phyloP scores from a whole-genome alignment of 2,329 filamentous ascomycete genomes.

The Stenocarpella maydis region DNA sequence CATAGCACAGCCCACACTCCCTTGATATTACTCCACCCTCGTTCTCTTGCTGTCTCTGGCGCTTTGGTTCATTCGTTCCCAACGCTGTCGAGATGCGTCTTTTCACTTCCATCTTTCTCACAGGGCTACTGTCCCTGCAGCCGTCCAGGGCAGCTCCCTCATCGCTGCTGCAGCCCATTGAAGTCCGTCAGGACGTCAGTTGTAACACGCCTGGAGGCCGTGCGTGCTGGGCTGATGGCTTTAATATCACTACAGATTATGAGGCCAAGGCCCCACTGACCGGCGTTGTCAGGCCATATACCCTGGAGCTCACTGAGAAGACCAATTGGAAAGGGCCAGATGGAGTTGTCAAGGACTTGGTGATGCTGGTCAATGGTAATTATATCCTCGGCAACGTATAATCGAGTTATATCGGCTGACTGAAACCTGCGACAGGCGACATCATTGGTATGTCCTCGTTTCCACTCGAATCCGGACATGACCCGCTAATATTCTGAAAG shows the following conservation, averaged over 20 bases:
- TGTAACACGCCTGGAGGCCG: conserved; percentile 42
- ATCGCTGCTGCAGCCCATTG: conserved; percentile 16
- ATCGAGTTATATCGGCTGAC: conserved; percentile 29
- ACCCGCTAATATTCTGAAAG: conserved; percentile 40
- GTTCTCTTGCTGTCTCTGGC: neutral
- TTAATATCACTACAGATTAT: conserved; percentile 44
- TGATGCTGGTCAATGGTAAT: conserved; percentile 60
- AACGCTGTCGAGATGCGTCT: conserved; percentile 12
- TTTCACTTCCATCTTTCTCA: conserved; percentile 14
- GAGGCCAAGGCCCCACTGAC: conserved; percentile 40
- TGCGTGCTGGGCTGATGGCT: conserved; percentile 42
- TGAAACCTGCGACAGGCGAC: conserved; percentile 14
- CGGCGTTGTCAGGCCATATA: conserved; percentile 41
- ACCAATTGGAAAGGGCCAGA: conserved; percentile 43
- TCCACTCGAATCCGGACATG: neutral
- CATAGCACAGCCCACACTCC: neutral
- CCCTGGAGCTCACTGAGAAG: conserved; percentile 40
- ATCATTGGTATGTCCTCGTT: conserved; percentile 25
- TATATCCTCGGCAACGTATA: conserved; percentile 35
- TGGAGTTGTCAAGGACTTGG: conserved; percentile 41
- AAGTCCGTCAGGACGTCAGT: conserved; percentile 27
- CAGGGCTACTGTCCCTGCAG: conserved; percentile 31
- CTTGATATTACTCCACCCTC: neutral
- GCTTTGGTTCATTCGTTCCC: neutral
- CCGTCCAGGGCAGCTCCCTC: conserved; percentile 24